These are phyloP conservation scores for Gaertneriomyces sp. DNA, from an alignment of 192 early-diverging fungal genomes.

Conservation along the genomic window DNA sequence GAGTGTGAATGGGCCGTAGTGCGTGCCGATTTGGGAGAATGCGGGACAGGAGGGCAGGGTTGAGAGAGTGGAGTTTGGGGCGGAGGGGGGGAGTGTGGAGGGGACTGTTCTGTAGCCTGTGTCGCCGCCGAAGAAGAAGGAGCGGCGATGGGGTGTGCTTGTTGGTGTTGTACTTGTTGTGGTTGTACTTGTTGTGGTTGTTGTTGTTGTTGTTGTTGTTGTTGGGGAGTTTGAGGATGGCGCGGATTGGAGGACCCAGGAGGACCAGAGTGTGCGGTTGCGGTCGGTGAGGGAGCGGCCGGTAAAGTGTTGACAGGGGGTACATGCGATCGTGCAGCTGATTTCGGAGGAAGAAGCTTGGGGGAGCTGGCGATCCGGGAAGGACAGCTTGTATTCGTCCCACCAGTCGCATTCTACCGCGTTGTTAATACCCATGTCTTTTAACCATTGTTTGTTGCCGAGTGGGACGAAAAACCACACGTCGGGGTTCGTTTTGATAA, in stretches of 20 bases:
- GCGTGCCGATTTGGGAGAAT: conserved; percentile 76
- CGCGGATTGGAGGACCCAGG: conserved; percentile 45
- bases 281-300: conserved; percentile 61
- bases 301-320: conserved; percentile 71
- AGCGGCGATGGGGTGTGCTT: no score
- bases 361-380: conserved; percentile 1
- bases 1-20: conserved; percentile 41
- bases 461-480: conserved; percentile 68
- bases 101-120: conserved; percentile 73
- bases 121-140: conserved; percentile 41
- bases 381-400: conserved; percentile 49
- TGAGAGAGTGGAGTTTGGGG: conserved; percentile 59
- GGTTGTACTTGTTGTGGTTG: not conserved
- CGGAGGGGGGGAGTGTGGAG: conserved; percentile 55
- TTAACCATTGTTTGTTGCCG: conserved; percentile 61
- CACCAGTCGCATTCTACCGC: conserved; percentile 77
- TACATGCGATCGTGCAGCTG: conserved; percentile 48
- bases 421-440: not conserved
- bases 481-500: conserved; percentile 24
- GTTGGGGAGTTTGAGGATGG: no score
- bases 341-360: not conserved
- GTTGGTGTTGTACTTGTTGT: not conserved
- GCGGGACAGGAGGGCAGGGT: conserved; percentile 69
- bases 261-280: conserved; percentile 75
- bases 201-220: not conserved